Conservation (phyloP, 306 rosid species). For the Trichosanthes truncata region DNA sequence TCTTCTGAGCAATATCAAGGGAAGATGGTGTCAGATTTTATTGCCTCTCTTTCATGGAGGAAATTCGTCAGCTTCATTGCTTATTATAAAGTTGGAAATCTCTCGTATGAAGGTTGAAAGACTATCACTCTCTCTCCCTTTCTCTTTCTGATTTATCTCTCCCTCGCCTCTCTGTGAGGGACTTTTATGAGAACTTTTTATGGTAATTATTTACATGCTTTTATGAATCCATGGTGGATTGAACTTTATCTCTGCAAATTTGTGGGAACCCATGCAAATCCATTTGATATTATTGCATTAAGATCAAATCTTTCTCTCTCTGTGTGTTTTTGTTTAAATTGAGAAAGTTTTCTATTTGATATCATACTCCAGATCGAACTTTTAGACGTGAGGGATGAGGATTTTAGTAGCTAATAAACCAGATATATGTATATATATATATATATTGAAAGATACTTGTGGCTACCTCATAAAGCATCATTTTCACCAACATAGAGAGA, state of each 20-base stretch:
- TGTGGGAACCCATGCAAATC: constrained; percentile 1
- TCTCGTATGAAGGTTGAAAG: background rate
- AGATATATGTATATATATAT: background rate
- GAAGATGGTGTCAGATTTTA: constrained; percentile 11
- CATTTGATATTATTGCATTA: background rate
- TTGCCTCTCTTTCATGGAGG: constrained; percentile 33
- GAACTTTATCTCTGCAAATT: background rate
- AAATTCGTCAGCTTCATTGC: constrained; percentile 88
- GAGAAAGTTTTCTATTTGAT: background rate
- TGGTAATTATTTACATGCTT: background rate
- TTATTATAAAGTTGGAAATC: constrained; percentile 26
- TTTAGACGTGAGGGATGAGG: background rate
- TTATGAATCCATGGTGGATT: background rate
- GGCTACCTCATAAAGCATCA: background rate
- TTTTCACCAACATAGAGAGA: background rate
- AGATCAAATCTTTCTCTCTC: background rate
- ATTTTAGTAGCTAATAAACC: background rate
- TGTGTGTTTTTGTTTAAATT: background rate
- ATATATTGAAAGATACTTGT: background rate
- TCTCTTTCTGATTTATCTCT: background rate
- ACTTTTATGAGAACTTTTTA: background rate
- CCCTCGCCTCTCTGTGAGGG: background rate
- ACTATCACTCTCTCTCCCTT: background rate
- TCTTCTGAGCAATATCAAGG: constrained; percentile 10
- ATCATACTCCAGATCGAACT: background rate